A percentile compares a stretch with the other conserved stretches of the same genome.
These are phyloP conservation scores for Rhizopus stolonifer DNA, from an alignment of 371 early-diverging fungal species.

Conservation along the genomic window DNA sequence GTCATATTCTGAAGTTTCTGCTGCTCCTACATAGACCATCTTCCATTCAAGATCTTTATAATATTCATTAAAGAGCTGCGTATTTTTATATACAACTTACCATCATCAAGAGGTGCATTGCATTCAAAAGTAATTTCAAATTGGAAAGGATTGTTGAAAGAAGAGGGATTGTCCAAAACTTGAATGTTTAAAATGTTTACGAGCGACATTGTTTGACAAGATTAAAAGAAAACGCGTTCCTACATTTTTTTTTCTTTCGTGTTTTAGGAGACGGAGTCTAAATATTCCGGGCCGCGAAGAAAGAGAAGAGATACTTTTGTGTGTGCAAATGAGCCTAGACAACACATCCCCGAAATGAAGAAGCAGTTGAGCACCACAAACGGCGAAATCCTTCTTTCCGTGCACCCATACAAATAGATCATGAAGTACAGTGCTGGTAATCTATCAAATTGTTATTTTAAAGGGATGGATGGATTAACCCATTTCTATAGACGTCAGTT, in stretches of 20 bases:
- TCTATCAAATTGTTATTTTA: neutral
- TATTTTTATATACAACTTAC: constrained; percentile 42
- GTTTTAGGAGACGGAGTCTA: no score
- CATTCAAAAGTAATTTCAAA: constrained; percentile 98
- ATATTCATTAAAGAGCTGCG: neutral
- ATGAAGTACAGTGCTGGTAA: constrained; percentile 1
- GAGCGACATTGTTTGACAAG: constrained; percentile 70
- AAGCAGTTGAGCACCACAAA: no score
- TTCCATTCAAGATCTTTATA: constrained; percentile 92
- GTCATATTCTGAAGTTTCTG: constrained; percentile 80
- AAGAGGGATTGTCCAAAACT: constrained; percentile 81
- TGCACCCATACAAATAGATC: constrained; percentile 1
- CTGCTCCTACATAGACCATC: constrained; percentile 92
- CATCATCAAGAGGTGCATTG: constrained; percentile 78
- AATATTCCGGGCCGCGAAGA: no score
- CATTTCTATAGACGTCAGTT: constrained; percentile 76
- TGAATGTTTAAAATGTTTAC: constrained; percentile 85
- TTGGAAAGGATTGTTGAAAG: constrained; percentile 77
- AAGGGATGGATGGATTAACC: neutral
- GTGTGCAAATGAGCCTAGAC: no score
- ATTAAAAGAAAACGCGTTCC: neutral
- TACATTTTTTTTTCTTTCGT: no score
- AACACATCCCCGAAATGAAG: no score
- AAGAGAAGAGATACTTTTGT: no score
- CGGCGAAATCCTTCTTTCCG: constrained; percentile 2